Evolutionary conservation across 768 basidiomycete species (phyloP), one percentile per base, ranked within the genome.

Genomic region (Filobasidium floriforme): DNA sequence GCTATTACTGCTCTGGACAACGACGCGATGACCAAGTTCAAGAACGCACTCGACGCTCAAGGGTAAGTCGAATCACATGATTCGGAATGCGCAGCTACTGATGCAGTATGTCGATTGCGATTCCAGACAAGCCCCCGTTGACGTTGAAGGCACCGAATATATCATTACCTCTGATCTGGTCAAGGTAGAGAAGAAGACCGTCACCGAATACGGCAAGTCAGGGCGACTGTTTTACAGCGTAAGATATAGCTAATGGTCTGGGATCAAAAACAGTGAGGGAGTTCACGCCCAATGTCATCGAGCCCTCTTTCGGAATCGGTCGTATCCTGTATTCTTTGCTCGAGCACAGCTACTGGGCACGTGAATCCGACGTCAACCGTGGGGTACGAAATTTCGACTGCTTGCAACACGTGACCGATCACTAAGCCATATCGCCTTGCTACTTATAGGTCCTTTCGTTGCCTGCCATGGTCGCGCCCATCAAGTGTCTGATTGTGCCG

Each of bases 251-350:
- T 41, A 22, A 63, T 61, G 63, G n/a, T 71, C 65, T 70, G 29
- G 61, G 59, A 57, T 62, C 65, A 0, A 15, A 37, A 15, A 52
- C 75, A 96, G 92, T 90, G 70, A 90, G 94, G 70, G 93, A 97
- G 80, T 96, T 84, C 80, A 91, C 87, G 63, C 96, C 94, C 43
- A 98, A 97, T 79, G 96, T 99, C 79, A 94, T 98, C 77, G 94
- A 97, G 78, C 93, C 96, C 26, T 99, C 96, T 4, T 96, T 97
- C 80, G 94, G 96, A 67, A 85, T 98, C 71, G 94, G 94, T 62
- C 91, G 94, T 63, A 96, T 98, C 73, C 82, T 97, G 55, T 97
- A 97, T 79, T 86, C 85, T 32, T 83, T 98, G 61, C 86, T 99
- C 41, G 96, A 99, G 79, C 96, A 98, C 82, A 86, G 85, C 73